Base-by-base conservation (phyloP, 345 rosid genomes). In the Combretum micranthum region DNA sequence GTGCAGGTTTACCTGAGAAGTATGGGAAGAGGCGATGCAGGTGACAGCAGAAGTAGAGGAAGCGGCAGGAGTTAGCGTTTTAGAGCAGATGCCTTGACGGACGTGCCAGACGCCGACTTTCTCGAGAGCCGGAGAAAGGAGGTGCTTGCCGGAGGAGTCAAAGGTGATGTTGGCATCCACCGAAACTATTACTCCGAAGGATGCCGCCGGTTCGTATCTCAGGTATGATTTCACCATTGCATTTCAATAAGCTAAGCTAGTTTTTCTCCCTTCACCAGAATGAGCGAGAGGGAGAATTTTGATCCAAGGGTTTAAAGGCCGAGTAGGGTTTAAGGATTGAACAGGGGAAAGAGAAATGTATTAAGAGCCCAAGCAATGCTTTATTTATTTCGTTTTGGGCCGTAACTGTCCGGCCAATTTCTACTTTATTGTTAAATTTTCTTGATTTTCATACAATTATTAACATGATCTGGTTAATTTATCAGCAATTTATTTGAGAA, bases 101-200 rank as follows among this genome's bases (percentile, higher is more conserved):
- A 85, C 90, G 54, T 93, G 94, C 99, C 99, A 93, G 53, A 89
- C 79, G 2, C 85, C 90, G 44, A 93, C 70, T 46, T 80, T 83
- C 77, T 93, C 97, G 50, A 89, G 87, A 25, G 97, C 90, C 37
- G 97, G 81, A 62, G 92, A 80, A 22, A 90, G 64, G 14, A 93
- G 69, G 73, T 85, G 70, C 70, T 78, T 78, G 42, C 83, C 83
- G 56, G 79, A 69, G 70, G 47, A 47, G 59, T 78, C 83, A 54
- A 65, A 78, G 14, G 77, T 15, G 50, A 78, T 75, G 72, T 78
- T 78, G 12, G 72, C 61, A 9, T 72, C 83, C 15, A 68, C 63
- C 15, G 83, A 74, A 4, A 61, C 66, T 56, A 78, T 78, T 18
- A 78, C 79, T 0, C 83, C 83, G 55, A 78, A 78, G 44, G 77